phyloP scores from a whole-genome alignment of 2,329 filamentous ascomycete genomes.

The Aspergillus nomiae region DNA sequence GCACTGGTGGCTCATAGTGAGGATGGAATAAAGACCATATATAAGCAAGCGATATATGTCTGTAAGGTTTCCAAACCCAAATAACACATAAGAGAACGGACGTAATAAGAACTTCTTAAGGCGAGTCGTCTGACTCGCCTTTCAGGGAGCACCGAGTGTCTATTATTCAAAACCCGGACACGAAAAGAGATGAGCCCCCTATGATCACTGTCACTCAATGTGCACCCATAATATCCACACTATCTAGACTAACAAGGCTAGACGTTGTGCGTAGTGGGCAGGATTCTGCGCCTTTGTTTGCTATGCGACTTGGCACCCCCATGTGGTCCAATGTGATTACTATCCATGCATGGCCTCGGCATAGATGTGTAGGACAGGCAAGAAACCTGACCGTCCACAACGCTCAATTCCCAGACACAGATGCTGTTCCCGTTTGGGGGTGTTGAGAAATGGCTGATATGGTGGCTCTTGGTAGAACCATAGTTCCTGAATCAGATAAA shows the following conservation, averaged over 20 bases:
- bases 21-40: background rate
- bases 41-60: background rate
- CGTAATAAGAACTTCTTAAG: background rate
- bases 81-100: background rate
- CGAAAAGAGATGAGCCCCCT: background rate
- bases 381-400: background rate
- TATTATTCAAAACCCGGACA: background rate
- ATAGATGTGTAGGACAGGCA: background rate
- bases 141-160: background rate
- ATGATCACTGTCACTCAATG: background rate
- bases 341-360: background rate
- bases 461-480: background rate
- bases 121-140: background rate
- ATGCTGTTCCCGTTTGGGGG: background rate
- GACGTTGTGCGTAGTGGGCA: background rate
- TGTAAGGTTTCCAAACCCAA: background rate
- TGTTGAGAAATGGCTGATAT: background rate
- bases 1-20: slow-evolving; percentile 15
- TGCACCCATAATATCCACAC: background rate
- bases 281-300: slow-evolving; percentile 1
- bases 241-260: background rate
- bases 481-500: background rate
- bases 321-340: background rate
- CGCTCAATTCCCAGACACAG: background rate
- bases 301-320: background rate